A percentile compares a stretch with the other conserved stretches of the same genome.
Conservation (phyloP, 2,329 filamentous ascomycete species). For the Nemania sp. region DNA sequence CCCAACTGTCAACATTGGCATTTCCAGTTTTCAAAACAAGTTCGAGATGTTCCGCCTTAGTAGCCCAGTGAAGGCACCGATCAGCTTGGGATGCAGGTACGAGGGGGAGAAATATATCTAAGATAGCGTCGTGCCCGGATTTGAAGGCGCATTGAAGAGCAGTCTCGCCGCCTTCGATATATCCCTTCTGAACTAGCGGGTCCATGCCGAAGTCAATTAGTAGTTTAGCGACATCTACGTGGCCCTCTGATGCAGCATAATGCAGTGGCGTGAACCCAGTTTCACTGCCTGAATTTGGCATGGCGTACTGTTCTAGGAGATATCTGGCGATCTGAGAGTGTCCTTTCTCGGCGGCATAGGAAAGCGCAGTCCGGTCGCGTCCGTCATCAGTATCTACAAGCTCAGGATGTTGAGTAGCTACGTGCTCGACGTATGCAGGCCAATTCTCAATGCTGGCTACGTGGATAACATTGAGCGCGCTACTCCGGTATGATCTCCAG, state of each 20-base stretch:
- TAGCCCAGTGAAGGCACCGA: slow-evolving; percentile 11
- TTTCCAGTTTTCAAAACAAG: slow-evolving; percentile 1
- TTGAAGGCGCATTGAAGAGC: slow-evolving; percentile 9
- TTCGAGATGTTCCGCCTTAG: slow-evolving; percentile 1
- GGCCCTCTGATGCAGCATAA: background rate
- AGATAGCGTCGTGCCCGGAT: background rate
- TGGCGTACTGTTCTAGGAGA: background rate
- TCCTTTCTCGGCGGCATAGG: slow-evolving; percentile 9
- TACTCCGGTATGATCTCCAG: slow-evolving; percentile 7
- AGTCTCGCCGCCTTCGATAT: background rate
- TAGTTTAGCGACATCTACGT: background rate
- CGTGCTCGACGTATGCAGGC: slow-evolving; percentile 6
- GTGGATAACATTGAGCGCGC: slow-evolving; percentile 1
- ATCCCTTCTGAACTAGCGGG: background rate
- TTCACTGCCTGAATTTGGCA: background rate
- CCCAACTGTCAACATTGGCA: background rate
- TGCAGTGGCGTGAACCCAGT: background rate
- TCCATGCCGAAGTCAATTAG: background rate
- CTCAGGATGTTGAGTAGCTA: background rate
- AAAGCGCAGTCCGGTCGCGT: slow-evolving; percentile 5
- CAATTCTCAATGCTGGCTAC: slow-evolving; percentile 9
- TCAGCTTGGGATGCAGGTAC: slow-evolving; percentile 5
- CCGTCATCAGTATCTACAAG: background rate
- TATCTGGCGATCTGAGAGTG: background rate
- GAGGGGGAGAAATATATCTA: background rate